Conservation (phyloP, 2,329 filamentous ascomycete genomes). For the Epichloe gansuensis region DNA sequence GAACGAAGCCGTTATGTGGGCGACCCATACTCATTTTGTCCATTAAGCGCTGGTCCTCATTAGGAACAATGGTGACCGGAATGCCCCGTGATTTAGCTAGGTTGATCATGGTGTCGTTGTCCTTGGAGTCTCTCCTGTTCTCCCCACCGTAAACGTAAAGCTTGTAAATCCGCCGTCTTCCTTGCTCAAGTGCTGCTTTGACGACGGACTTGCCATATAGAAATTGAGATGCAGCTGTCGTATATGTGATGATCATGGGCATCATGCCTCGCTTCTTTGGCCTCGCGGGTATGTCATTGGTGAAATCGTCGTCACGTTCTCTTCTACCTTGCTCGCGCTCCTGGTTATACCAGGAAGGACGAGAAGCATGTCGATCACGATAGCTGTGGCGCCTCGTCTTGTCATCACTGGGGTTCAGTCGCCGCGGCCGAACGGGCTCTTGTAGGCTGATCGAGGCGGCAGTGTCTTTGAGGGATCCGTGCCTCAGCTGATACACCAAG, state of each 20-base stretch:
- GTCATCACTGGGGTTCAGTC: not conserved
- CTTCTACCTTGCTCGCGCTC: not conserved
- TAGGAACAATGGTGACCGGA: conserved; percentile 42
- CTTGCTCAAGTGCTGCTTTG: conserved; percentile 56
- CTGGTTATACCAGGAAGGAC: not conserved
- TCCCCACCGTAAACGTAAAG: conserved; percentile 61
- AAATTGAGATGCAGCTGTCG: conserved; percentile 81
- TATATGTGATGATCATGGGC: conserved; percentile 38
- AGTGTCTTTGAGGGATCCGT: conserved; percentile 24
- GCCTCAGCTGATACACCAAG: conserved; percentile 40
- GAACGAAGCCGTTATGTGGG: conserved; percentile 79
- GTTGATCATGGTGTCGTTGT: conserved; percentile 30
- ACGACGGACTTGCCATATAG: conserved; percentile 78
- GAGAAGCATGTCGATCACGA: not conserved
- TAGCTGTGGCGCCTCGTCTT: not conserved
- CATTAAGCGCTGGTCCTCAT: conserved; percentile 53
- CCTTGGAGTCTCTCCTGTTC: conserved; percentile 36
- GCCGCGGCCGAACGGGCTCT: conserved; percentile 13
- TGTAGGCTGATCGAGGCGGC: conserved; percentile 14
- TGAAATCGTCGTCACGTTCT: not conserved
- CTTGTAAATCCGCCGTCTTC: conserved; percentile 63
- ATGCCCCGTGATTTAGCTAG: conserved; percentile 39
- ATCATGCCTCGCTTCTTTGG: conserved; percentile 19
- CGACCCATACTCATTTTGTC: conserved; percentile 72
- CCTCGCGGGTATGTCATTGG: not conserved